These are phyloP conservation scores for Pseudonectria buxi DNA, from an alignment of 2,329 filamentous ascomycete species.

Conservation along the genomic window DNA sequence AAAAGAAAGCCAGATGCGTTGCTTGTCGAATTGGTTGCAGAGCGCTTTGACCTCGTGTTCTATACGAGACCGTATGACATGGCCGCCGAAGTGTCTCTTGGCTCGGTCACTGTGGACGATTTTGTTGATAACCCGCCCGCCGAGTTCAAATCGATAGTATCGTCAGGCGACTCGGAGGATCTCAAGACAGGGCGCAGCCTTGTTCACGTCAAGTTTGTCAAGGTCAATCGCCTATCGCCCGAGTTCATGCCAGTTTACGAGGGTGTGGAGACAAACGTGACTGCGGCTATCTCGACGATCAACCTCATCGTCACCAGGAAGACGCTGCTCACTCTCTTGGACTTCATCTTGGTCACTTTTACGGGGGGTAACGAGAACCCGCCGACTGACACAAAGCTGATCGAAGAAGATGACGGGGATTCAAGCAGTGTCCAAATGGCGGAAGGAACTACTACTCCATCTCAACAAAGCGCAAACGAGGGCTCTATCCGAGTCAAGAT, in stretches of 20 bases:
- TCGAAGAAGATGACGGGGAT: conserved; percentile 32
- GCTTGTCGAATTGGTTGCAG: conserved; percentile 83
- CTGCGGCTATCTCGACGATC: conserved; percentile 87
- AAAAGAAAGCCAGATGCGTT: conserved; percentile 69
- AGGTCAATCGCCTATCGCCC: conserved; percentile 83
- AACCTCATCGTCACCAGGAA: conserved; percentile 91
- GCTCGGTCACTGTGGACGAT: conserved; percentile 83
- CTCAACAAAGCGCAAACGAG: conserved; percentile 31
- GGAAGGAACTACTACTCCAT: conserved; percentile 25
- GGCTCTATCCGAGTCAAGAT: conserved; percentile 91
- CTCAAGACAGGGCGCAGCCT: conserved; percentile 72
- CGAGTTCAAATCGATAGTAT: conserved; percentile 97
- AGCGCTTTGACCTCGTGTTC: conserved; percentile 81
- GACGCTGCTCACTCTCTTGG: conserved; percentile 83
- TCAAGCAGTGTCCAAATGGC: conserved; percentile 30
- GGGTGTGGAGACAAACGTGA: conserved; percentile 87
- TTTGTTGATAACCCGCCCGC: conserved; percentile 83
- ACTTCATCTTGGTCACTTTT: conserved; percentile 93
- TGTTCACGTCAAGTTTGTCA: conserved; percentile 81
- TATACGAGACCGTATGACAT: conserved; percentile 88
- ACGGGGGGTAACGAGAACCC: conserved; percentile 51
- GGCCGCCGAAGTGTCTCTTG: conserved; percentile 82
- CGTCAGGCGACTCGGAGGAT: conserved; percentile 68
- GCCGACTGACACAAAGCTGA: conserved; percentile 28
- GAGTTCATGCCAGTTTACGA: conserved; percentile 91